Evolutionary conservation across 805 yeast genomes (phyloP).

Genomic region (Ogataea sp.): DNA sequence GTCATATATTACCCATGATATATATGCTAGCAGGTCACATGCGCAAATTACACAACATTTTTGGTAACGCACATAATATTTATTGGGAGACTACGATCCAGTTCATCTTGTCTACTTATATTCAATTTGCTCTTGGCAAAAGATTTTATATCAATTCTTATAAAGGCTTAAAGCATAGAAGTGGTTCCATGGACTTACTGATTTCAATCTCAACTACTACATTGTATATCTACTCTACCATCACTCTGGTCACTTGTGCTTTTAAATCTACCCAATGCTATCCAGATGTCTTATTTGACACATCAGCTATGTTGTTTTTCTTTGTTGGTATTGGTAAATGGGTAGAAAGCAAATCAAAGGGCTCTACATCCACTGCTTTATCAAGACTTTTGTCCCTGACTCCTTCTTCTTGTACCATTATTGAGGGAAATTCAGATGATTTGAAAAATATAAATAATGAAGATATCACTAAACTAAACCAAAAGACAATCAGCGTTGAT

Average conservation of each 20-base stretch:
- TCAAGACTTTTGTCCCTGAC: conserved; percentile 73
- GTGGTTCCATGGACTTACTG: conserved; percentile 88
- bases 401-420: conserved; percentile 66
- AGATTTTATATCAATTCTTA: conserved; percentile 59
- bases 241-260: conserved; percentile 47
- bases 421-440: conserved; percentile 30
- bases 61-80: no score
- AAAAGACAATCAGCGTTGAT: conserved; percentile 58
- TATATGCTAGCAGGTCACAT: conserved; percentile 9
- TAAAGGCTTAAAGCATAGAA: conserved; percentile 57
- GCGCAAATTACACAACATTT: no score
- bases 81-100: conserved; percentile 57
- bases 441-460: background rate
- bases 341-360: conserved; percentile 87
- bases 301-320: conserved; percentile 73
- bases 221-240: conserved; percentile 67
- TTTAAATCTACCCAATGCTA: conserved; percentile 33
- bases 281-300: conserved; percentile 77
- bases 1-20: conserved; percentile 40
- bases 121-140: conserved; percentile 61
- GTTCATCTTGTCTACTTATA: conserved; percentile 45
- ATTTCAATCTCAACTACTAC: conserved; percentile 76
- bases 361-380: conserved; percentile 85
- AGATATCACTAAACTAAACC: conserved; percentile 20
- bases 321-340: conserved; percentile 88